Evolutionary conservation across 108 stramenopile genomes (phyloP).

Genomic region (Aurantiochytrium sp.): DNA sequence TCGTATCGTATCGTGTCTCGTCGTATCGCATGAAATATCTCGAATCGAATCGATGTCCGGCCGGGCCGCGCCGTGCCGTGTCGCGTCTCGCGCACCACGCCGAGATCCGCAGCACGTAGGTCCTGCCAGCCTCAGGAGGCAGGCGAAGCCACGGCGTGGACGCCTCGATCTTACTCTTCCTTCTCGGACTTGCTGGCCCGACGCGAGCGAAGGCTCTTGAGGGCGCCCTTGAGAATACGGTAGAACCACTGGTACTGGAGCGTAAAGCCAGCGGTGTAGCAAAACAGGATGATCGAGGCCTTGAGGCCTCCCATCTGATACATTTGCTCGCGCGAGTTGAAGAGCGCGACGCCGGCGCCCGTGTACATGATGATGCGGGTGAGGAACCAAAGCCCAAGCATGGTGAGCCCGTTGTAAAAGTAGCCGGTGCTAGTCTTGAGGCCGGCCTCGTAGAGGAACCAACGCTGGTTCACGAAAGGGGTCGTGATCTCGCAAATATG

Average conservation of each 20-base stretch:
- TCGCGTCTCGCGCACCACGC: too few species aligned
- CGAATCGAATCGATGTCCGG: too few species aligned
- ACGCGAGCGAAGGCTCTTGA: constrained; percentile 9
- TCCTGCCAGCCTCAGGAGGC: too few species aligned
- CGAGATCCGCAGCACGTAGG: too few species aligned
- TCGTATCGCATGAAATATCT: too few species aligned
- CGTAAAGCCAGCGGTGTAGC: not conserved
- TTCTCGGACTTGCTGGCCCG: too few species aligned
- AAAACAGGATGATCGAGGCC: not conserved
- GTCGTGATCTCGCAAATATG: constrained; percentile 1
- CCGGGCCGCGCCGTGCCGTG: too few species aligned
- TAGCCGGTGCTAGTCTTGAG: not conserved
- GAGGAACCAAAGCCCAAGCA: constrained; percentile 11
- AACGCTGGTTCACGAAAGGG: constrained; percentile 16
- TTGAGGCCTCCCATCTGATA: not conserved
- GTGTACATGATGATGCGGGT: not conserved
- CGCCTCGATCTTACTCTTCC: not conserved
- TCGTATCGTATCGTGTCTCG: too few species aligned
- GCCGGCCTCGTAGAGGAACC: constrained; percentile 14
- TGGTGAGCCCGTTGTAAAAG: constrained; percentile 25
- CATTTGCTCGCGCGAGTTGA: not conserved
- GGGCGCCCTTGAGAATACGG: not conserved
- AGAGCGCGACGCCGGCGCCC: not conserved
- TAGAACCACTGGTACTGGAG: constrained; percentile 23
- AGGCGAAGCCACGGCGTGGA: not conserved